These are phyloP conservation scores for Syncephalastrum monosporum DNA, from an alignment of 371 early-diverging fungal genomes.

Conservation along the genomic window DNA sequence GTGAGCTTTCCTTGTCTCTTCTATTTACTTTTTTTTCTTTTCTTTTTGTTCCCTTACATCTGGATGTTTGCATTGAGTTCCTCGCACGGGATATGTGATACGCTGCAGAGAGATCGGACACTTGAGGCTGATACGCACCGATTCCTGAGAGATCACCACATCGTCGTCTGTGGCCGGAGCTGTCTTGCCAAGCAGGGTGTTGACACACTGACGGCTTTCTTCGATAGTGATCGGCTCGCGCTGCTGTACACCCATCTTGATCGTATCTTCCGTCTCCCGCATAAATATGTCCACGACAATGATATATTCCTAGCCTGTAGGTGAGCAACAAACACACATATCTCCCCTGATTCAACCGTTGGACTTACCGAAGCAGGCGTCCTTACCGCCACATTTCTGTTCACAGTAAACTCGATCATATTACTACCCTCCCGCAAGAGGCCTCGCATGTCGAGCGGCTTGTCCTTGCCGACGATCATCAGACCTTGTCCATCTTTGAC, in stretches of 20 bases:
- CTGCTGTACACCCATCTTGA: conserved; percentile 6
- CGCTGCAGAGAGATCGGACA: conserved; percentile 25
- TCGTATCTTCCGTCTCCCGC: conserved; percentile 25
- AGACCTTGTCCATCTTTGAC: conserved; percentile 11
- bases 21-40: not conserved
- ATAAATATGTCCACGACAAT: conserved; percentile 23
- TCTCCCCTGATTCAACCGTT: too few relatives aligned
- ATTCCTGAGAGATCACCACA: conserved; percentile 23
- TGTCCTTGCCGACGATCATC: conserved; percentile 33
- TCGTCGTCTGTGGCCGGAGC: conserved; percentile 25
- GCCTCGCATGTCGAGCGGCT: conserved; percentile 22
- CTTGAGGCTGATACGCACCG: conserved; percentile 28
- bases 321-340: too few relatives aligned
- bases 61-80: conserved; percentile 3
- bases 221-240: not conserved
- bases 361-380: too few relatives aligned
- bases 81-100: not conserved
- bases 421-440: too few relatives aligned
- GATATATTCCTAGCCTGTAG: conserved; percentile 17
- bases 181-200: conserved; percentile 18
- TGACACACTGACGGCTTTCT: conserved; percentile 16
- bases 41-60: conserved; percentile 21
- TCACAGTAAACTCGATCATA: too few relatives aligned
- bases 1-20: not conserved
- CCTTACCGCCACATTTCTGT: too few relatives aligned